A percentile compares a stretch with the other conserved stretches of the same genome.
These are phyloP conservation scores for Cladosporium oxysporum DNA, from an alignment of 2,329 filamentous ascomycete species.

Conservation along the genomic window DNA sequence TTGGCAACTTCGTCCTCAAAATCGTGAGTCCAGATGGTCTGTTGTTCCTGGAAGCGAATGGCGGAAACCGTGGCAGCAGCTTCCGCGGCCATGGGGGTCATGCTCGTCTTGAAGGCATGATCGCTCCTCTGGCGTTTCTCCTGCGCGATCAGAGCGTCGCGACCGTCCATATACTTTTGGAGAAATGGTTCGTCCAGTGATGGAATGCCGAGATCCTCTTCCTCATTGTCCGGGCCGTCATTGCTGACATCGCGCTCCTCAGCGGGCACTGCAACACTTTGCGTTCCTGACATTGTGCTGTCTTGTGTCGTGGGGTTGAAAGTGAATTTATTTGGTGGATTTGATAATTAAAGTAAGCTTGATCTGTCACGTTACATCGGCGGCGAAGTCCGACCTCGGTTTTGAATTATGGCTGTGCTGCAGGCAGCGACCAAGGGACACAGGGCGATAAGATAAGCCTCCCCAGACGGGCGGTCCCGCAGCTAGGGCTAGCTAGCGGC, in stretches of 20 bases:
- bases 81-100: constrained; percentile 76
- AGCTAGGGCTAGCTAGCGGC: not conserved
- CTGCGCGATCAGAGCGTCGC: constrained; percentile 73
- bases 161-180: constrained; percentile 75
- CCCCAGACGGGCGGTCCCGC: not conserved
- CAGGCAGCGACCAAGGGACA: not conserved
- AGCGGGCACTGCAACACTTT: not conserved
- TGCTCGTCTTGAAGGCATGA: constrained; percentile 67
- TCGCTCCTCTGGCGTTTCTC: constrained; percentile 82
- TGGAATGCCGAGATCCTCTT: constrained; percentile 35
- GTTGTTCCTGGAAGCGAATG: constrained; percentile 76
- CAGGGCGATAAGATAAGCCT: not conserved
- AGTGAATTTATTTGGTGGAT: not conserved
- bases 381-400: not conserved
- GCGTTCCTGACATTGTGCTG: constrained; percentile 6
- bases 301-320: not conserved
- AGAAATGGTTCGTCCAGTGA: constrained; percentile 70
- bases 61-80: constrained; percentile 78
- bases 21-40: constrained; percentile 72
- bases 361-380: not conserved
- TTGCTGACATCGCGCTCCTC: constrained; percentile 13
- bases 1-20: constrained; percentile 70
- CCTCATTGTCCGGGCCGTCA: constrained; percentile 31
- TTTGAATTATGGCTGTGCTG: not conserved
- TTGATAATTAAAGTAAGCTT: not conserved